Evolutionary conservation across 352 stramenopile genomes (phyloP).

Genomic region (Globisporangium polare): DNA sequence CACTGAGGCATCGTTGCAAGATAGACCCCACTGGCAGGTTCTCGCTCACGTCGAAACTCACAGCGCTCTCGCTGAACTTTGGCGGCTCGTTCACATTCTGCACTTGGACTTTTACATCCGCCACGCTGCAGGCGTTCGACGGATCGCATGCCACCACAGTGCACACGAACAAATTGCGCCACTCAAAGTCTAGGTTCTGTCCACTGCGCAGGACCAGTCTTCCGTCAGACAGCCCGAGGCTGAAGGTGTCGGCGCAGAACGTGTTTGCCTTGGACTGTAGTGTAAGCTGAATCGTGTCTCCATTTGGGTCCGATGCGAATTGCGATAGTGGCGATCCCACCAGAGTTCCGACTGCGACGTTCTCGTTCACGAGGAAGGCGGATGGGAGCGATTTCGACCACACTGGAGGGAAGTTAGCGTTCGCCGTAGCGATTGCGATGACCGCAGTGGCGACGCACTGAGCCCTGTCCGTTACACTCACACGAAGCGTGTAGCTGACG

Average conservation of each 20-base stretch:
- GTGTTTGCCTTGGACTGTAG: conserved; percentile 50
- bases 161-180: conserved; percentile 32
- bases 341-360: conserved; percentile 23
- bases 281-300: conserved; percentile 38
- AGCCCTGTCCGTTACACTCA: conserved; percentile 41
- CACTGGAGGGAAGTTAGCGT: conserved; percentile 46
- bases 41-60: conserved; percentile 37
- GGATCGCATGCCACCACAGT: conserved; percentile 52
- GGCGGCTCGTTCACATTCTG: conserved; percentile 54
- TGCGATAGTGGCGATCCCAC: conserved; percentile 19
- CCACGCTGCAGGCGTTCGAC: conserved; percentile 36
- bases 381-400: conserved; percentile 29
- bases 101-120: conserved; percentile 39
- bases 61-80: conserved; percentile 24
- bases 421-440: conserved; percentile 32
- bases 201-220: conserved; percentile 27
- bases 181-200: conserved; percentile 36
- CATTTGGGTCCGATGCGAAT: conserved; percentile 38
- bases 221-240: conserved; percentile 22
- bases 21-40: conserved; percentile 17
- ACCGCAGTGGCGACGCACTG: conserved; percentile 22
- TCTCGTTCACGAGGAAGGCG: conserved; percentile 38
- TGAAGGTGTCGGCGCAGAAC: conserved; percentile 47
- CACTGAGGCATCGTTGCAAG: conserved; percentile 34
- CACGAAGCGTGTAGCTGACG: conserved; percentile 19